Evolutionary conservation across 345 rosid species (phyloP), one percentile per base, ranked within the genome.

Genomic region (Eucalyptus albens): DNA sequence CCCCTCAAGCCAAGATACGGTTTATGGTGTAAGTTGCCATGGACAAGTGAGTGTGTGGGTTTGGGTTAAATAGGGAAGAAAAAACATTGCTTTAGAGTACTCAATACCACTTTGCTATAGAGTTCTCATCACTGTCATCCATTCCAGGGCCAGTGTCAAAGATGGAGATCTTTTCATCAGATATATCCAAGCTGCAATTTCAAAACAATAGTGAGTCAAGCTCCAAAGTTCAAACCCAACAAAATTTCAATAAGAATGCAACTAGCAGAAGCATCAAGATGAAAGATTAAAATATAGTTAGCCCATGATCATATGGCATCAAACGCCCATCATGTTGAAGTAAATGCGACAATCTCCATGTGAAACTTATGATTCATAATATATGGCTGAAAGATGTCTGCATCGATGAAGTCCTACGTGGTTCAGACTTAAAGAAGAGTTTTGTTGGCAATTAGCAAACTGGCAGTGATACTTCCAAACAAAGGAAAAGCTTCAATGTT

Each of bases 101-200:
- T 69, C 37, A 91, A 88, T 91, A 96, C 98, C 98, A 96, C 90
- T 95, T 95, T 44, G 81, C 50, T 49, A 49, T 49, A 49, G 50
- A 49, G 50, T 49, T 49, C 50, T 49, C 50, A 49, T 49, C 50
- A 89, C 94, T 94, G 51, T 89, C 90, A 88, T 96, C 97, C 98
- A 96, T 96, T 91, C 97, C 98, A 87, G 90, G 92, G 87, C 97
- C 98, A 29, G 97, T 89, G 91, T 96, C 98, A 92, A 96, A 94
- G 87, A 96, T 93, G 80, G 95, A 90, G 89, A 96, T 93, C 86
- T 47, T 88, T 88, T 94, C 94, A 86, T 90, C 87, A 81, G 26
- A 65, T 87, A 96, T 82, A 85, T 94, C 91, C 90, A 96, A 94
- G 4, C 97, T 96, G 96, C 88, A 95, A 86, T 87, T 40, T 86